Percentiles rank a stretch among this genome's conserved stretches.
These are phyloP conservation scores for Chaetomium sp. DNA, from an alignment of 2,329 filamentous ascomycete species.

Conservation along the genomic window DNA sequence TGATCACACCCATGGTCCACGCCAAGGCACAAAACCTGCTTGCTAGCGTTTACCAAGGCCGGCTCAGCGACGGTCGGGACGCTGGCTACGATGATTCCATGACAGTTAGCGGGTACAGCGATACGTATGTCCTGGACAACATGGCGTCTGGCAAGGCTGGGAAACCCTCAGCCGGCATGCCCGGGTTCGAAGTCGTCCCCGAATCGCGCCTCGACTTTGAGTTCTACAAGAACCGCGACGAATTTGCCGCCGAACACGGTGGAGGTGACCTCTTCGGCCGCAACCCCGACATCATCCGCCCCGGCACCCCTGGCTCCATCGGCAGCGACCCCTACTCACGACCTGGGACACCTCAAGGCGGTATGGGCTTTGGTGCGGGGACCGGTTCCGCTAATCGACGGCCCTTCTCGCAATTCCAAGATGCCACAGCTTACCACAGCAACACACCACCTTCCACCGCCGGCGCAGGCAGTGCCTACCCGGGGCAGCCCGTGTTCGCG, in stretches of 20 bases:
- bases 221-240: constrained; percentile 82
- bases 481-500: constrained; percentile 13
- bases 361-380: constrained; percentile 28
- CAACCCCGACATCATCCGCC: constrained; percentile 51
- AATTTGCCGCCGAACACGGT: constrained; percentile 83
- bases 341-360: constrained; percentile 43
- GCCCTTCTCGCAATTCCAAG: constrained; percentile 22
- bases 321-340: constrained; percentile 39
- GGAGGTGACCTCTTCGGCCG: constrained; percentile 63
- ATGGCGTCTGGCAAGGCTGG: constrained; percentile 62
- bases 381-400: constrained; percentile 18
- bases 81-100: constrained; percentile 46
- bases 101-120: constrained; percentile 68
- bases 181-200: constrained; percentile 84
- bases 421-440: constrained; percentile 10
- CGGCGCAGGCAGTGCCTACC: constrained; percentile 5
- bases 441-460: constrained; percentile 6
- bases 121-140: constrained; percentile 71
- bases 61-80: constrained; percentile 61
- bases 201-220: constrained; percentile 84
- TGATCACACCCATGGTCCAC: constrained; percentile 94
- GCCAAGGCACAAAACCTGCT: constrained; percentile 82
- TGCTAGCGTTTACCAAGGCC: constrained; percentile 77
- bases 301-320: constrained; percentile 54
- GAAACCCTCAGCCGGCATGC: constrained; percentile 35